These are phyloP conservation scores for Penicillium argentinense DNA, from an alignment of 495 filamentous ascomycete genomes.

Conservation along the genomic window DNA sequence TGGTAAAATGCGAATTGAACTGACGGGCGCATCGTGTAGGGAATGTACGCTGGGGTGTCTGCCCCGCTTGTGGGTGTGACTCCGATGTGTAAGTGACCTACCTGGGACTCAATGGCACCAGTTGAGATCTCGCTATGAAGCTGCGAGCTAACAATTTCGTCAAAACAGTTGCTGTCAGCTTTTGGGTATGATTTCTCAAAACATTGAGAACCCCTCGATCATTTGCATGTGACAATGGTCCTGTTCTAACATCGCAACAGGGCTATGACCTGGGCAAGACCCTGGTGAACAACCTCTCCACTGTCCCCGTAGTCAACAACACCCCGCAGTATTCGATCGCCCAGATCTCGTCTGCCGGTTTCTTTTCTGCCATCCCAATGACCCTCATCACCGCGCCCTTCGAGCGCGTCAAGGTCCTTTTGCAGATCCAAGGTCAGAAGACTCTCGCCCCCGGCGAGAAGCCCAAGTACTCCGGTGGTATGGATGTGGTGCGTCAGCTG, in stretches of 20 bases:
- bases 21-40: constrained; percentile 40
- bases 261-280: constrained; percentile 95
- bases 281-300: constrained; percentile 69
- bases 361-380: constrained; percentile 98
- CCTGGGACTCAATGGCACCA: constrained; percentile 1
- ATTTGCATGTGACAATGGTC: neutral
- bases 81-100: constrained; percentile 85
- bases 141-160: constrained; percentile 7
- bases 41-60: constrained; percentile 94
- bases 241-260: constrained; percentile 34
- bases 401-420: constrained; percentile 96
- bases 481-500: constrained; percentile 93
- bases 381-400: constrained; percentile 97
- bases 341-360: constrained; percentile 89
- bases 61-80: constrained; percentile 94
- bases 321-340: constrained; percentile 69
- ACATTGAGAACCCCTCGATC: neutral
- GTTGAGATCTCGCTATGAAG: neutral
- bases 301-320: constrained; percentile 60
- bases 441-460: constrained; percentile 81
- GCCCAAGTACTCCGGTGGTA: constrained; percentile 83
- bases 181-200: constrained; percentile 60
- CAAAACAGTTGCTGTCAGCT: constrained; percentile 84
- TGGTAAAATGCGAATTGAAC: neutral
- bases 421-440: constrained; percentile 96